Percentiles rank a stretch among this genome's conserved stretches.
phyloP scores from a whole-genome alignment of 2,329 filamentous ascomycete species.

The Alternaria longipes region DNA sequence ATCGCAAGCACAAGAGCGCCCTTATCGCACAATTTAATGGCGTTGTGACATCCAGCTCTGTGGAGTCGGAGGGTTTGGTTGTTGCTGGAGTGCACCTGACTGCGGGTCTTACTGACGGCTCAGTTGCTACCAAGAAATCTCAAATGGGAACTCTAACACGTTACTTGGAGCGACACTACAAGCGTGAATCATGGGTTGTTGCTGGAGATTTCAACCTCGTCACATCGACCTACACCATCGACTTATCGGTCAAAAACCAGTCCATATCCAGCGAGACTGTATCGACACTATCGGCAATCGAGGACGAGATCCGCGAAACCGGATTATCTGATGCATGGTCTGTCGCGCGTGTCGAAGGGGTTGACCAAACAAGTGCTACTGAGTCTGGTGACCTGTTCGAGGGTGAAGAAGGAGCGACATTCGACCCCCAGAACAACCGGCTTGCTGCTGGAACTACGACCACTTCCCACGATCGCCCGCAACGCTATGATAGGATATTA shows the following conservation, averaged over 20 bases:
- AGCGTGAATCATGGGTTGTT: constrained; percentile 62
- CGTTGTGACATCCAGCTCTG: constrained; percentile 40
- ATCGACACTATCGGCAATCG: constrained; percentile 57
- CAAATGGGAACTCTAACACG: constrained; percentile 64
- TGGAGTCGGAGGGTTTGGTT: constrained; percentile 50
- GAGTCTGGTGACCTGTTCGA: constrained; percentile 55
- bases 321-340: constrained; percentile 65
- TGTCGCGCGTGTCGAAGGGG: constrained; percentile 55
- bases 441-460: constrained; percentile 65
- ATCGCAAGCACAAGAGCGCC: constrained; percentile 66
- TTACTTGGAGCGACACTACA: constrained; percentile 57
- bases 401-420: constrained; percentile 72
- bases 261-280: constrained; percentile 63
- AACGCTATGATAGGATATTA: constrained; percentile 72
- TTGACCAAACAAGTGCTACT: constrained; percentile 49
- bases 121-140: constrained; percentile 64
- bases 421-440: constrained; percentile 66
- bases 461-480: constrained; percentile 67
- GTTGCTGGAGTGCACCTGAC: constrained; percentile 70
- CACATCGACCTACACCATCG: constrained; percentile 66
- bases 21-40: constrained; percentile 58
- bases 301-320: constrained; percentile 56
- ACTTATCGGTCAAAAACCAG: constrained; percentile 62
- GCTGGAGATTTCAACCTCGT: constrained; percentile 72
- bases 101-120: constrained; percentile 67